These are phyloP conservation scores for Phaeosphaeriaceae sp. DNA, from an alignment of 2,329 filamentous ascomycete species.

Conservation along the genomic window DNA sequence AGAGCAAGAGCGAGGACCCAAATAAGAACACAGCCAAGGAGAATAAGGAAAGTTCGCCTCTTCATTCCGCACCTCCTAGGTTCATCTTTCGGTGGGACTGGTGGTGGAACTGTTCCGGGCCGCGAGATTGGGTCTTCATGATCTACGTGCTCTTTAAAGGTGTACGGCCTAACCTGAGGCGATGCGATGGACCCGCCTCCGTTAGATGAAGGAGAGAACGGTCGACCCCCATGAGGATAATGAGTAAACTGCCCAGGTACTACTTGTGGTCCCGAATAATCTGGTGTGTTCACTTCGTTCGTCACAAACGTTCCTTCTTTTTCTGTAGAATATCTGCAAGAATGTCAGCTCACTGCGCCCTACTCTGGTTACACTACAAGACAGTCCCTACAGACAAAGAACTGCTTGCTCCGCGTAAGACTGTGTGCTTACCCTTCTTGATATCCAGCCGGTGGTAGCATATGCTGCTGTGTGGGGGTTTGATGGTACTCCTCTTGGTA, in stretches of 20 bases:
- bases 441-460: conserved; percentile 14
- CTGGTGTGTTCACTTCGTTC: conserved; percentile 19
- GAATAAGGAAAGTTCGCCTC: conserved; percentile 30
- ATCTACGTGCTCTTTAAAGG: conserved; percentile 35
- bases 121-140: conserved; percentile 17
- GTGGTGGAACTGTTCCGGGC: conserved; percentile 18
- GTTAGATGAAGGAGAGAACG: conserved; percentile 24
- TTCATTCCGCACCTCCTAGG: conserved; percentile 32
- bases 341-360: conserved; percentile 11
- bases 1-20: conserved; percentile 43
- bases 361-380: background rate
- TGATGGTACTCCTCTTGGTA: conserved; percentile 22
- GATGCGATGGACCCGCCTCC: conserved; percentile 23
- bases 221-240: conserved; percentile 19
- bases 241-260: conserved; percentile 23
- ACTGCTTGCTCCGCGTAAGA: background rate
- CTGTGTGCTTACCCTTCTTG: conserved; percentile 19
- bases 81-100: conserved; percentile 24
- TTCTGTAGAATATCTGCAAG: conserved; percentile 23
- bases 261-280: conserved; percentile 32
- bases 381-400: conserved; percentile 3
- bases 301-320: conserved; percentile 24
- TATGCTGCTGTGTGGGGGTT: conserved; percentile 3
- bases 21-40: conserved; percentile 31
- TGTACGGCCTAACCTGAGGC: conserved; percentile 24